Evolutionary conservation across 1,284 basidiomycete species (phyloP), one percentile per base, ranked within the genome.

Genomic region (Mycena citricolor): DNA sequence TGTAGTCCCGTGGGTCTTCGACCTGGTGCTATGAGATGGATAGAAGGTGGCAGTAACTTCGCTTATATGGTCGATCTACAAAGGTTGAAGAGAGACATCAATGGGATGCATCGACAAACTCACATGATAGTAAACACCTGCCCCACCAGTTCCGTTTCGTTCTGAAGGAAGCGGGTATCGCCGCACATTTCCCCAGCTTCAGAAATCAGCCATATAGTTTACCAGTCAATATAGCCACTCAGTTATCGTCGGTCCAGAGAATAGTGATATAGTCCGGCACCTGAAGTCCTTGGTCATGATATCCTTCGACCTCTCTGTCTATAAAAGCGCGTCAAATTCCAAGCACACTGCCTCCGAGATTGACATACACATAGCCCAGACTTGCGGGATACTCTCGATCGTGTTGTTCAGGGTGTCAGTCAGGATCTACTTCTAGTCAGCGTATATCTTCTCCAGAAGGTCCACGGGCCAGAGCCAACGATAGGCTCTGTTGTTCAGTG

Each of bases 91-190:
- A n/a, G n/a, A 12, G 29, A 32, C 5, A 23, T 19, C 25, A 39
- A 41, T 10, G 29, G 32, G n/a, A n/a, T n/a, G n/a, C n/a, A n/a
- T n/a, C n/a, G n/a, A n/a, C n/a, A 16, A 36, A 60, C 73, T 50
- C 51, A 79, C 78, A 55, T 84, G 82, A 58, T 83, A 86, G 58
- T 86, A 86, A 2, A 86, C 76, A 31, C 81, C 82, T 20, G 80
- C 78, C 24, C 81, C 83, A 26, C 82, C 84, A 1, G 73, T 70
- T 34, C 81, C 65, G 51, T 77, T 76, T 4, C 73, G 68, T 55
- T 83, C 78, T 33, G 64, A 64, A 8, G 62, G 55, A 3, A 73
- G 59, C 0, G 82, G 81, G 54, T 73, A 75, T 10, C 80, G 76
- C 17, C 76, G 74, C 35, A 82, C 68, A 52, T 81, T 81, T 5